Evolutionary conservation across 495 filamentous ascomycete species (phyloP), one percentile per base, ranked within the genome.

Genomic region (Niebla homalea): DNA sequence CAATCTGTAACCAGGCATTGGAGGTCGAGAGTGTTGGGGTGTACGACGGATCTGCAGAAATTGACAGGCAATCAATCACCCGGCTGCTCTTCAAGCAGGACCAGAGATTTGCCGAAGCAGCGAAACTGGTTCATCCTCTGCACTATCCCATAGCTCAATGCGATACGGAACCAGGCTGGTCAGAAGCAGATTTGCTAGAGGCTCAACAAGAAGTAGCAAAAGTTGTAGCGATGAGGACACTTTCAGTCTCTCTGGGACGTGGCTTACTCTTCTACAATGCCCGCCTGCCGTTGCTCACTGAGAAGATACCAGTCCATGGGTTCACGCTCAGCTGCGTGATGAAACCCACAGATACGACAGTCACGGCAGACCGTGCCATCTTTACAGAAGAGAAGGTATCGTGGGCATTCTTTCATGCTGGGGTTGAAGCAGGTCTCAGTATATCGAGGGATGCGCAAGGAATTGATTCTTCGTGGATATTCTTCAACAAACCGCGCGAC

Each of bases 321-420:
- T 99, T 97, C 67, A 90, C 84, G 42, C 71, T 94, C 26, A 82
- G 80, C 44, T 95, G 88, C 55, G 67, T 89, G 12, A 88, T 99
- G 75, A 88, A 87, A 56, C 92, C 93, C 14, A 79, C 84, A 39
- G 89, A 90, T 57, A 87, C 85, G 36, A 92, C 85, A 8, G 83
- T 96, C 15, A 85, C 81, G 22, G 87, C 88, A 8, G 93, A 99
- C 58, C 83, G 87, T 57, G 72, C 67, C 19, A 68, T 79, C 1
- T 93, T 89, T 56, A 86, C 83, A 0, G 92, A 99, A 64, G 92
- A 99, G 62, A 97, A 94, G 67, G 83, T 92, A 16, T 84, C 81
- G 62, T 99, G 92, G 92, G 92, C 90, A 0, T 99, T 94, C 66
- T 98, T 99, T 69, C 89, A 99, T 66, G 84, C 89, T 51, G 92